phyloP scores from a whole-genome alignment of 1,284 basidiomycete genomes.

The Moniliella sp. region DNA sequence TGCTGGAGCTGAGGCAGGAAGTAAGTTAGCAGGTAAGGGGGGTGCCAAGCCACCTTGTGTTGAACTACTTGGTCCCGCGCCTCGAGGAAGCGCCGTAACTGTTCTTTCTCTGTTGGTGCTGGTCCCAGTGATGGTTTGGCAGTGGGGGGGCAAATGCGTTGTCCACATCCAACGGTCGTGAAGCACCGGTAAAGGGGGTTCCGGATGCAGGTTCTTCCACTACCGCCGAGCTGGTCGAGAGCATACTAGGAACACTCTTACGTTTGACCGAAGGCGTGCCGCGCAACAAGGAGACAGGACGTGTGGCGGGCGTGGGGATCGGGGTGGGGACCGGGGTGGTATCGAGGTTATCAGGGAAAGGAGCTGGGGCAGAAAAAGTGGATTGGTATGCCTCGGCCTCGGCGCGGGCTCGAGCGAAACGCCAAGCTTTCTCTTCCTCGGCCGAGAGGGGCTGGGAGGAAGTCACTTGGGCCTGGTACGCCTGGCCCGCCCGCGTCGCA shows the following conservation, averaged over 20 bases:
- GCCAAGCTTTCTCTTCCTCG: constrained; percentile 12
- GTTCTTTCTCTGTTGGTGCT: constrained; percentile 2
- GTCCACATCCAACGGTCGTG: neutral
- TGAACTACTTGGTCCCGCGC: constrained; percentile 2
- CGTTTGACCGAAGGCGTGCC: neutral
- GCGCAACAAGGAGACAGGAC: neutral
- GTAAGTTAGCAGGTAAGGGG: no score
- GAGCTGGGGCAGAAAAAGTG: constrained; percentile 6
- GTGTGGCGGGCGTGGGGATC: neutral
- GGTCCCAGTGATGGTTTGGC: neutral
- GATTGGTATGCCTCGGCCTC: constrained; percentile 20
- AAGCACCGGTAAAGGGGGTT: neutral
- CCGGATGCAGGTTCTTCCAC: neutral
- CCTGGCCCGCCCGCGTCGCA: constrained; percentile 4
- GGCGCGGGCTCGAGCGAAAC: constrained; percentile 16
- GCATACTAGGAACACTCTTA: neutral
- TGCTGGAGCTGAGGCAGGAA: no score
- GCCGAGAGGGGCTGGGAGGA: neutral
- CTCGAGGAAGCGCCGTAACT: constrained; percentile 3
- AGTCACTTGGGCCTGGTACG: neutral
- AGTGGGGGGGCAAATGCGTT: neutral
- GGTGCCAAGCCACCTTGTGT: constrained; percentile 1
- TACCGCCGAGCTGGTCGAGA: neutral
- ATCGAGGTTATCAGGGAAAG: constrained; percentile 5
- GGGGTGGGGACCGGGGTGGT: neutral